Percentiles rank a stretch among this genome's conserved stretches.
Conservation (phyloP, 495 filamentous ascomycete species). For the Trichoderma asperelloides region DNA sequence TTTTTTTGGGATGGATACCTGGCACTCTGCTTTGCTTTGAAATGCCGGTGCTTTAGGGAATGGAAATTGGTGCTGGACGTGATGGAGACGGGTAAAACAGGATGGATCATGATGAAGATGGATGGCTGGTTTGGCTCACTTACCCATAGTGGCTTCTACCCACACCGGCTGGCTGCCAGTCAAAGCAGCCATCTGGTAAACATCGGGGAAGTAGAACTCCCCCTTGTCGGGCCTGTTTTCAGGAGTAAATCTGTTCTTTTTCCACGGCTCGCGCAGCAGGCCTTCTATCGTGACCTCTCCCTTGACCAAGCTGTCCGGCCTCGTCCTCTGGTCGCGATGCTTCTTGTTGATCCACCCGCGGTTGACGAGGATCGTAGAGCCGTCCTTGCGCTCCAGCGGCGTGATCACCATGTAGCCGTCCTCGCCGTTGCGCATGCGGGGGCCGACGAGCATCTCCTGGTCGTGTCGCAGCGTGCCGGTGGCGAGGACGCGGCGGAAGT, state of each 20-base stretch:
- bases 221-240: slow-evolving; percentile 71
- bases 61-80: too few species aligned
- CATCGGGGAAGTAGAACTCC: slow-evolving; percentile 93
- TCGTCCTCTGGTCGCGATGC: slow-evolving; percentile 49
- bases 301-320: slow-evolving; percentile 50
- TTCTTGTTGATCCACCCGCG: slow-evolving; percentile 83
- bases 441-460: slow-evolving; percentile 91
- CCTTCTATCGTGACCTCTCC: slow-evolving; percentile 73
- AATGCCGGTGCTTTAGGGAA: too few species aligned
- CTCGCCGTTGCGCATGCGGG: slow-evolving; percentile 78
- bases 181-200: slow-evolving; percentile 81
- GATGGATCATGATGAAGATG: not conserved
- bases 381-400: slow-evolving; percentile 62
- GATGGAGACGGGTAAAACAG: too few species aligned
- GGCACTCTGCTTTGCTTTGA: too few species aligned
- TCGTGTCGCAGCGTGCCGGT: slow-evolving; percentile 72
- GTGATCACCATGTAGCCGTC: slow-evolving; percentile 88
- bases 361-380: slow-evolving; percentile 64
- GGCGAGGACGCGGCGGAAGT: slow-evolving; percentile 80
- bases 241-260: slow-evolving; percentile 96
- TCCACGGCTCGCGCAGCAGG: slow-evolving; percentile 79
- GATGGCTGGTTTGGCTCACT: not conserved
- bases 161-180: slow-evolving; percentile 81
- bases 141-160: slow-evolving; percentile 95
- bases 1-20: too few species aligned